These are phyloP conservation scores for Daldinia sp. DNA, from an alignment of 2,329 filamentous ascomycete species.

Conservation along the genomic window DNA sequence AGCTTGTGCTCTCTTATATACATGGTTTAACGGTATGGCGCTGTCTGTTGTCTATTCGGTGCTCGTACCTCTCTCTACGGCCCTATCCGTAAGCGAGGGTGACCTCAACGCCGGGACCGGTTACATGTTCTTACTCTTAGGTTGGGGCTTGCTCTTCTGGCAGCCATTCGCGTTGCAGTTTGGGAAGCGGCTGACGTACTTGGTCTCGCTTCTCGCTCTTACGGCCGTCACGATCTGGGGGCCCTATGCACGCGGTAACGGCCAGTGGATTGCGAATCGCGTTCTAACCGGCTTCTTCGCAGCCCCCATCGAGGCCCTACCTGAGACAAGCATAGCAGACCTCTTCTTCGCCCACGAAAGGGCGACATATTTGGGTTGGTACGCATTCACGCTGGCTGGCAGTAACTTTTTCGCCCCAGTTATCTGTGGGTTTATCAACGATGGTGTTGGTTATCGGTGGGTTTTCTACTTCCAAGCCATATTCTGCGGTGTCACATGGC, in stretches of 20 bases:
- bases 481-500: conserved; percentile 52
- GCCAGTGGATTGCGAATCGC: conserved; percentile 60
- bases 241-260: conserved; percentile 55
- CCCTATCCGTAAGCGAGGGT: conserved; percentile 44
- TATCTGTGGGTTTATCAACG: conserved; percentile 60
- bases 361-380: conserved; percentile 58
- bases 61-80: conserved; percentile 47
- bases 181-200: conserved; percentile 57
- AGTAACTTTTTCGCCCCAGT: conserved; percentile 60
- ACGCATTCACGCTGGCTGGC: conserved; percentile 56
- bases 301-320: conserved; percentile 60
- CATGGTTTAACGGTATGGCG: conserved; percentile 57
- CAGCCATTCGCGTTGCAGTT: conserved; percentile 61
- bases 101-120: conserved; percentile 51
- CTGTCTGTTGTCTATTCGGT: conserved; percentile 50
- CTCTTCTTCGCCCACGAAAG: conserved; percentile 58
- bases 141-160: conserved; percentile 61
- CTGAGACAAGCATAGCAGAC: conserved; percentile 59
- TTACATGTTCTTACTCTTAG: conserved; percentile 56
- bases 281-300: conserved; percentile 59
- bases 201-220: conserved; percentile 54
- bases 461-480: conserved; percentile 59
- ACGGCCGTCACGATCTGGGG: conserved; percentile 54
- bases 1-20: conserved; percentile 51
- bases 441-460: conserved; percentile 57